A percentile compares a stretch with the other conserved stretches of the same genome.
These are phyloP conservation scores for Pichia sp. DNA, from an alignment of 1,139 yeast species.

Conservation along the genomic window DNA sequence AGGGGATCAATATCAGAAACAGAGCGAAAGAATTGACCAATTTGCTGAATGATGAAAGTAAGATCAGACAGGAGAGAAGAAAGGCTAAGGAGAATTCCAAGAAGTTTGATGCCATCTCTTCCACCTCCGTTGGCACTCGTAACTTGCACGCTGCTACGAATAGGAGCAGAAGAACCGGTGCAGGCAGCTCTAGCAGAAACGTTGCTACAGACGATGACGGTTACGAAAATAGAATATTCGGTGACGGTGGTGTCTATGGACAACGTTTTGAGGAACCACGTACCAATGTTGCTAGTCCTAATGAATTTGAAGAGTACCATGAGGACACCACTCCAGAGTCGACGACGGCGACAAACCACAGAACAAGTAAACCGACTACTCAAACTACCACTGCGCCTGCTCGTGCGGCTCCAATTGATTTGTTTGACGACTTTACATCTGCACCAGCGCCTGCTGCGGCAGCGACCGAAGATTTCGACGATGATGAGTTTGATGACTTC, in stretches of 20 bases:
- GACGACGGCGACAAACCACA: background rate
- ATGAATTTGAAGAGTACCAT: conserved; percentile 69
- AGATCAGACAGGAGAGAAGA: conserved; percentile 78
- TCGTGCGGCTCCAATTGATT: conserved; percentile 39
- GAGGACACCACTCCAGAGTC: conserved; percentile 26
- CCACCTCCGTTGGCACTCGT: conserved; percentile 37
- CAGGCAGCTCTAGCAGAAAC: conserved; percentile 37
- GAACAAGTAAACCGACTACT: conserved; percentile 35
- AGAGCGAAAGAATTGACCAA: conserved; percentile 71
- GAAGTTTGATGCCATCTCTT: conserved; percentile 40
- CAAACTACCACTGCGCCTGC: conserved; percentile 39
- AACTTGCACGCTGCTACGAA: conserved; percentile 26
- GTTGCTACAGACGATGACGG: conserved; percentile 35
- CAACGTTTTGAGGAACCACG: conserved; percentile 50
- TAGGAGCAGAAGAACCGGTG: conserved; percentile 42
- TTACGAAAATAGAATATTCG: conserved; percentile 52
- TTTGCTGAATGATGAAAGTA: conserved; percentile 68
- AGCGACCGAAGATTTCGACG: conserved; percentile 29
- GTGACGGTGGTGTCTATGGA: conserved; percentile 78
- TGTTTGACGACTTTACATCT: conserved; percentile 40
- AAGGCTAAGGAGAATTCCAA: conserved; percentile 79
- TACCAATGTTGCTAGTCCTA: conserved; percentile 24
- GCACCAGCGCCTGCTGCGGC: conserved; percentile 11
- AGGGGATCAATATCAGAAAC: conserved; percentile 92
- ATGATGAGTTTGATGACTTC: conserved; percentile 92